Conservation (phyloP, 208 protist species). For the Trypanosoma mega region DNA sequence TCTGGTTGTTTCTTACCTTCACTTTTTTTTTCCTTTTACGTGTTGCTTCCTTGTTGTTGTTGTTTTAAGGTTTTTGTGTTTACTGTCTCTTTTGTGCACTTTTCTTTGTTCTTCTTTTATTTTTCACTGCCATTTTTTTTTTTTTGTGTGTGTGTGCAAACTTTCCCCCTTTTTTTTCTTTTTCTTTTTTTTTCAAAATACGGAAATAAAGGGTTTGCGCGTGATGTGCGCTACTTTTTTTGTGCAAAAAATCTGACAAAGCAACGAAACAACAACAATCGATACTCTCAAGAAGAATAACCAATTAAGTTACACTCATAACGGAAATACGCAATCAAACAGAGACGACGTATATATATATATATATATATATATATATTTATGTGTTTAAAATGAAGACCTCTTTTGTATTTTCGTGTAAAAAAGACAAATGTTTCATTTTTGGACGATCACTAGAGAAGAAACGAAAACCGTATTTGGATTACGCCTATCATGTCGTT, state of each 20-base stretch:
- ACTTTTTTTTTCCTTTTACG: constrained; percentile 7
- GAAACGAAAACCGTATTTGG: too few species aligned
- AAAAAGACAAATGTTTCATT: too few species aligned
- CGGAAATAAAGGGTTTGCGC: background rate
- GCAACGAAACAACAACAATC: too few species aligned
- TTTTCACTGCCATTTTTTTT: constrained; percentile 5
- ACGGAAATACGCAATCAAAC: too few species aligned
- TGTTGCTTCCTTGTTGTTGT: constrained; percentile 17
- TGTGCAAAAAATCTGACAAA: too few species aligned
- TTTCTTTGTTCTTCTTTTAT: constrained; percentile 17
- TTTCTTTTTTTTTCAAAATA: constrained; percentile 13
- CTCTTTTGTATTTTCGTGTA: too few species aligned
- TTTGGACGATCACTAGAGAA: background rate
- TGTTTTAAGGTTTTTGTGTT: constrained; percentile 16
- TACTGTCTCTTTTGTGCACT: background rate
- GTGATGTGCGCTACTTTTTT: background rate
- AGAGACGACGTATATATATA: too few species aligned
- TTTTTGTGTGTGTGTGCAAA: background rate
- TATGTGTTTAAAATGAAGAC: too few species aligned
- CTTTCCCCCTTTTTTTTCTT: constrained; percentile 14
- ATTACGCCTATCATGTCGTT: too few species aligned
- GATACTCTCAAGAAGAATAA: too few species aligned
- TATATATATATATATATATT: too few species aligned
- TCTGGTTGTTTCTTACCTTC: constrained; percentile 6
- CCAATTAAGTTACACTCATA: too few species aligned